Evolutionary conservation across 208 protist genomes (phyloP).

Genomic region (Perkinsela sp.): DNA sequence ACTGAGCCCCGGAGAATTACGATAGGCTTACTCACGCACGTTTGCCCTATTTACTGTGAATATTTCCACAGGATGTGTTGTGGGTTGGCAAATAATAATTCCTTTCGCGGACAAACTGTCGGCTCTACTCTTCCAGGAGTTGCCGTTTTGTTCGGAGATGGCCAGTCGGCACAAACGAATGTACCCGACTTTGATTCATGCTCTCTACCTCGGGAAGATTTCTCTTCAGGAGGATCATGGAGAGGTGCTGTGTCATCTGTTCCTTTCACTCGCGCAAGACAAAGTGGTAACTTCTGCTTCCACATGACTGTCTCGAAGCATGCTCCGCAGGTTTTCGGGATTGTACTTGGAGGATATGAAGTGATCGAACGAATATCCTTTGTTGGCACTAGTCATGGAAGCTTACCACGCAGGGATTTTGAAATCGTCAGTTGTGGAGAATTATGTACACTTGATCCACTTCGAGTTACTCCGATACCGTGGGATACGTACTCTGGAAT

Average conservation of each 20-base stretch:
- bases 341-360: slow-evolving; percentile 52
- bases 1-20: slow-evolving; percentile 34
- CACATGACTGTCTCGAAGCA: slow-evolving; percentile 46
- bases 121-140: slow-evolving; percentile 30
- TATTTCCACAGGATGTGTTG: slow-evolving; percentile 57
- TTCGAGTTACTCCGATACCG: slow-evolving; percentile 37
- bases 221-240: slow-evolving; percentile 28
- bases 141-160: slow-evolving; percentile 46
- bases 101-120: slow-evolving; percentile 40
- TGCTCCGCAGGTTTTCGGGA: slow-evolving; percentile 36
- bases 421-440: slow-evolving; percentile 40
- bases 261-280: slow-evolving; percentile 24
- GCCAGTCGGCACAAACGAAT: slow-evolving; percentile 28
- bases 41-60: slow-evolving; percentile 56
- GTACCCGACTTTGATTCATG: slow-evolving; percentile 31
- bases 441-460: slow-evolving; percentile 51
- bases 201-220: slow-evolving; percentile 32
- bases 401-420: slow-evolving; percentile 30
- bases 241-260: slow-evolving; percentile 39
- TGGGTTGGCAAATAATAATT: slow-evolving; percentile 23
- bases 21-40: slow-evolving; percentile 47
- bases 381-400: slow-evolving; percentile 35
- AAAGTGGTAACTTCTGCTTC: slow-evolving; percentile 53
- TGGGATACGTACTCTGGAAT: slow-evolving; percentile 42
- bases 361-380: slow-evolving; percentile 50